phyloP scores from a whole-genome alignment of 805 yeast species.

The Candida khao-thaluensis region DNA sequence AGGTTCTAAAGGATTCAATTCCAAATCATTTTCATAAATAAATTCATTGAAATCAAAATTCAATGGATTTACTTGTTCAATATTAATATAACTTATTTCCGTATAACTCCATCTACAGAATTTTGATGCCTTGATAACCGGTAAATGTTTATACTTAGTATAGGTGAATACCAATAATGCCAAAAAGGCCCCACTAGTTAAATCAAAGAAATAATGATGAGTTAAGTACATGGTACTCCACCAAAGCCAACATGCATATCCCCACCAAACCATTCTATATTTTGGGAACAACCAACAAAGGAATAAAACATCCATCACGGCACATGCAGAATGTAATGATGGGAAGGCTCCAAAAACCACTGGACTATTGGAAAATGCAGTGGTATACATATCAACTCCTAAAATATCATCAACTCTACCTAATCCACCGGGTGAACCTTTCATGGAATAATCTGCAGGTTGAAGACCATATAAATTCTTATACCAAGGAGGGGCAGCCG shows the following conservation, averaged over 20 bases:
- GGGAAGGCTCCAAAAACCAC: slow-evolving; percentile 90
- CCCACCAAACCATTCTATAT: slow-evolving; percentile 60
- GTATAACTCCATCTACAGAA: slow-evolving; percentile 73
- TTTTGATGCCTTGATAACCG: slow-evolving; percentile 49
- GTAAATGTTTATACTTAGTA: slow-evolving; percentile 67
- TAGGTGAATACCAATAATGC: slow-evolving; percentile 68
- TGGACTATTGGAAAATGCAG: slow-evolving; percentile 81
- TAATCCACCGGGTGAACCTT: slow-evolving; percentile 94
- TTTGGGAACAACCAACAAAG: slow-evolving; percentile 79
- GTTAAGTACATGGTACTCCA: slow-evolving; percentile 98
- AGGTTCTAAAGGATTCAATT: slow-evolving; percentile 3
- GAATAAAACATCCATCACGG: slow-evolving; percentile 90
- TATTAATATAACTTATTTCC: slow-evolving; percentile 26
- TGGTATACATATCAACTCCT: slow-evolving; percentile 79
- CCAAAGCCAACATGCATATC: slow-evolving; percentile 93
- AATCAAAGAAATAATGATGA: slow-evolving; percentile 92
- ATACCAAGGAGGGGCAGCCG: slow-evolving; percentile 99
- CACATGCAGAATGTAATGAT: slow-evolving; percentile 88
- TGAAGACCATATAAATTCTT: slow-evolving; percentile 77
- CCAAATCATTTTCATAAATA: slow-evolving; percentile 14
- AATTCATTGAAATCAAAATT: slow-evolving; percentile 15
- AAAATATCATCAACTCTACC: slow-evolving; percentile 79
- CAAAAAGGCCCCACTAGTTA: slow-evolving; percentile 90
- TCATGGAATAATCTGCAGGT: slow-evolving; percentile 89
- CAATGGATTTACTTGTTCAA: slow-evolving; percentile 33